Percentiles rank a stretch among this genome's conserved stretches.
phyloP scores from a whole-genome alignment of 2,329 filamentous ascomycete genomes.

The Hymenoscyphus fraxineus region DNA sequence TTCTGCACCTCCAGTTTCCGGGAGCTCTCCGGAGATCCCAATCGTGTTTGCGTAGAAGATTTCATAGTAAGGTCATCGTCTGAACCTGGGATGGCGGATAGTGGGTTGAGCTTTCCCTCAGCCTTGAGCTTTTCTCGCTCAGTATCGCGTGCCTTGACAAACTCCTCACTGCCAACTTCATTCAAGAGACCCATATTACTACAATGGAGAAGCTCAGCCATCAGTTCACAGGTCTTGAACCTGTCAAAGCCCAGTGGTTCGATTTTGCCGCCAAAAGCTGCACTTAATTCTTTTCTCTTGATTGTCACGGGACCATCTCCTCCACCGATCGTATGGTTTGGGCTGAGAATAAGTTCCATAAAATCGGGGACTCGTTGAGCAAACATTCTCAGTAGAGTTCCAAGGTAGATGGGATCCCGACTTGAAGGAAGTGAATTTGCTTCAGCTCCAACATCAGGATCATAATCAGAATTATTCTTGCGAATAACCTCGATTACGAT shows the following conservation, averaged over 20 bases:
- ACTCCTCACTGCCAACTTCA: conserved; percentile 81
- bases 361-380: conserved; percentile 90
- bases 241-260: conserved; percentile 94
- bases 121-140: conserved; percentile 76
- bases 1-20: conserved; percentile 76
- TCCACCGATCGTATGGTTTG: conserved; percentile 54
- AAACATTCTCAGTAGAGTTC: conserved; percentile 82
- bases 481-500: conserved; percentile 98
- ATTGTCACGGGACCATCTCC: conserved; percentile 56
- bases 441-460: conserved; percentile 82
- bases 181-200: conserved; percentile 98
- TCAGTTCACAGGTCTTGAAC: conserved; percentile 98
- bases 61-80: conserved; percentile 63
- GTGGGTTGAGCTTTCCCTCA: conserved; percentile 64
- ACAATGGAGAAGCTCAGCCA: conserved; percentile 95
- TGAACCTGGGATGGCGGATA: conserved; percentile 42
- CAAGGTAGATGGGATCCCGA: conserved; percentile 92
- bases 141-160: conserved; percentile 73
- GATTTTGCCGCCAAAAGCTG: conserved; percentile 86
- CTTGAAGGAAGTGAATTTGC: conserved; percentile 75
- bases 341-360: conserved; percentile 82
- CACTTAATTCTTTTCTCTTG: conserved; percentile 70
- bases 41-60: conserved; percentile 43
- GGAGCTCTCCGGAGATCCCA: conserved; percentile 58
- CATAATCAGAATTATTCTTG: conserved; percentile 99